Evolutionary conservation across 2,329 filamentous ascomycete species (phyloP).

Genomic region (Lasiodiplodia citricola): DNA sequence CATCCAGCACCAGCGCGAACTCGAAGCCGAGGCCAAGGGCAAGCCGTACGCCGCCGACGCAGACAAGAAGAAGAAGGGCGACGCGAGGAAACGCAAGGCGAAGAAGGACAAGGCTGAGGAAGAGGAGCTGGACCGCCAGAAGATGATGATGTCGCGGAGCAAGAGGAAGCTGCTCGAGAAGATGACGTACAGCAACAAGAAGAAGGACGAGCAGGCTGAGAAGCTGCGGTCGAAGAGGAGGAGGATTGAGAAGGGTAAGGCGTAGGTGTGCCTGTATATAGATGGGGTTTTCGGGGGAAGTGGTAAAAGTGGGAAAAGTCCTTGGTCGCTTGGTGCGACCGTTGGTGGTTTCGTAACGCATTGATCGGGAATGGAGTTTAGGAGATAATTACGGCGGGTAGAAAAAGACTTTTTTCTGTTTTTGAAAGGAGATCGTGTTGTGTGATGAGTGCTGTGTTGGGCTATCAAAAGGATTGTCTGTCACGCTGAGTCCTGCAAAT

Average conservation of each 20-base stretch:
- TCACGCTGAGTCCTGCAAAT: too few relatives aligned
- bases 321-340: not conserved
- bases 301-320: not conserved
- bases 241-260: slow-evolving; percentile 71
- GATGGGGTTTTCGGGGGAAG: not conserved
- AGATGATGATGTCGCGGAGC: slow-evolving; percentile 98
- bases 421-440: not conserved
- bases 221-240: slow-evolving; percentile 87
- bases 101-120: slow-evolving; percentile 68
- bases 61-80: slow-evolving; percentile 66
- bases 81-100: slow-evolving; percentile 70
- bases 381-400: not conserved
- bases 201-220: slow-evolving; percentile 89
- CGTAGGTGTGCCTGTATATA: not conserved
- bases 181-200: slow-evolving; percentile 94
- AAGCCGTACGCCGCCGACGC: slow-evolving; percentile 48
- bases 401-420: slow-evolving; percentile 11
- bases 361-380: slow-evolving; percentile 3
- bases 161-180: slow-evolving; percentile 98
- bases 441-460: too few relatives aligned
- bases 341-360: not conserved
- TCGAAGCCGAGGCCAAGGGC: slow-evolving; percentile 89
- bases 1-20: slow-evolving; percentile 80
- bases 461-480: too few relatives aligned
- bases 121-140: slow-evolving; percentile 88